Percentiles rank a stretch among this genome's conserved stretches.
Evolutionary conservation across 768 basidiomycete genomes (phyloP).

Genomic region (Macrocybe gigantea): DNA sequence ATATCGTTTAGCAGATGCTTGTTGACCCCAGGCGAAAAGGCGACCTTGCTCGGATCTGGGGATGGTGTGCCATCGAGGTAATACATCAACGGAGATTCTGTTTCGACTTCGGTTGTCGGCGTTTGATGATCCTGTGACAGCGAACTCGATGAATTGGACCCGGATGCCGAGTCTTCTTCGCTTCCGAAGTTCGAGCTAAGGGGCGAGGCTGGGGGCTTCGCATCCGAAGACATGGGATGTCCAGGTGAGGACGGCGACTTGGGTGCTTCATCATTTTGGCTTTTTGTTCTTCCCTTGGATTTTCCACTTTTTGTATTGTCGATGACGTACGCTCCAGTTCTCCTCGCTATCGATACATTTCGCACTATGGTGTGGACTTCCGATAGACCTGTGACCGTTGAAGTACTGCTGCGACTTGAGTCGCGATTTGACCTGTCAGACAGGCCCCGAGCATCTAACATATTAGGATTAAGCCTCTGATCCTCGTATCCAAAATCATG

Average conservation of each 20-base stretch:
- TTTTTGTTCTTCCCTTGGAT: slow-evolving; percentile 7
- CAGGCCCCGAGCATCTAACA: slow-evolving; percentile 13
- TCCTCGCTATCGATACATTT: slow-evolving; percentile 40
- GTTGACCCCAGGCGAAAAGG: slow-evolving; percentile 14
- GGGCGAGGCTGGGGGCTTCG: slow-evolving; percentile 36
- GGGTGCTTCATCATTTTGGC: background rate
- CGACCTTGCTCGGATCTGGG: slow-evolving; percentile 17
- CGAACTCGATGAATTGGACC: slow-evolving; percentile 34
- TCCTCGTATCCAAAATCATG: background rate
- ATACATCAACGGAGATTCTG: slow-evolving; percentile 25
- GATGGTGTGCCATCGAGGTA: slow-evolving; percentile 28
- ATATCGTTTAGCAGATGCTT: slow-evolving; percentile 24
- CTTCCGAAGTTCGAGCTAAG: slow-evolving; percentile 43
- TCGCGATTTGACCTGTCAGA: slow-evolving; percentile 27
- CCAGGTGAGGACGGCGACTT: slow-evolving; percentile 5
- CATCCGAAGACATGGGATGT: slow-evolving; percentile 4
- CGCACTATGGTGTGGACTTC: slow-evolving; percentile 33
- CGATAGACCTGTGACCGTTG: slow-evolving; percentile 36
- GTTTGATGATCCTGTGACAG: slow-evolving; percentile 34
- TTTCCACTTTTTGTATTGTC: slow-evolving; percentile 16
- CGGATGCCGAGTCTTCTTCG: slow-evolving; percentile 30
- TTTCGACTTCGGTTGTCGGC: slow-evolving; percentile 27
- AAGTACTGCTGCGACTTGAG: slow-evolving; percentile 40
- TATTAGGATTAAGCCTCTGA: slow-evolving; percentile 5
- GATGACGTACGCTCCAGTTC: slow-evolving; percentile 48